Evolutionary conservation across 805 yeast genomes (phyloP).

Genomic region (Wickerhamiella bombiphila): DNA sequence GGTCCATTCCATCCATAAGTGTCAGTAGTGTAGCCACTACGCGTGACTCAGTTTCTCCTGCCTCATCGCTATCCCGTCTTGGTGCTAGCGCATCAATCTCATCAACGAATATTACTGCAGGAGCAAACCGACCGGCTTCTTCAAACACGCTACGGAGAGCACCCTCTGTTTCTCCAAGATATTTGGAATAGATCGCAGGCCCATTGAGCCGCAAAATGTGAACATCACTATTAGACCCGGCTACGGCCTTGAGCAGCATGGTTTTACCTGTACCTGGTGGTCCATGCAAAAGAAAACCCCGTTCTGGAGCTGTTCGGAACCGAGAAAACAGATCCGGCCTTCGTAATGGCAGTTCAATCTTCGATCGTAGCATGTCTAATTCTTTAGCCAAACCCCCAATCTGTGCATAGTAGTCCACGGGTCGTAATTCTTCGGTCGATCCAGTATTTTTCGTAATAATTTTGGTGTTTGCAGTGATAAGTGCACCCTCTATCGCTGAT

Average conservation of each 20-base stretch:
- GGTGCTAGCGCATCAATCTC: slow-evolving; percentile 92
- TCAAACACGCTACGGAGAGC: slow-evolving; percentile 66
- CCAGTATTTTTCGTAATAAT: slow-evolving; percentile 6
- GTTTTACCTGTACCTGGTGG: slow-evolving; percentile 98
- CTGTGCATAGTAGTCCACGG: slow-evolving; percentile 27
- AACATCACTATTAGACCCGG: slow-evolving; percentile 48
- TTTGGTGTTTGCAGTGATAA: slow-evolving; percentile 4
- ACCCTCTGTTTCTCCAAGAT: slow-evolving; percentile 86
- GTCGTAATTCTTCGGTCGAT: slow-evolving; percentile 1
- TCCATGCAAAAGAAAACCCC: slow-evolving; percentile 88
- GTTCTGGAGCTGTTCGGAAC: slow-evolving; percentile 83
- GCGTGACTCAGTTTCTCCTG: slow-evolving; percentile 80
- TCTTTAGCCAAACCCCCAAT: slow-evolving; percentile 72
- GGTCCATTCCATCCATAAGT: slow-evolving; percentile 98
- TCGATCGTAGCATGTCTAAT: slow-evolving; percentile 43
- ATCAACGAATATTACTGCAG: slow-evolving; percentile 77
- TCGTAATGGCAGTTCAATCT: slow-evolving; percentile 67
- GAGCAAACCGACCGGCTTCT: slow-evolving; percentile 78
- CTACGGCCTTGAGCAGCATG: slow-evolving; percentile 69
- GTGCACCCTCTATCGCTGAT: not conserved
- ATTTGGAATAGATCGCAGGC: slow-evolving; percentile 82
- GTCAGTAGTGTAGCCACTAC: slow-evolving; percentile 81
- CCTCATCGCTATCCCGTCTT: slow-evolving; percentile 63
- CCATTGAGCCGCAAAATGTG: slow-evolving; percentile 81
- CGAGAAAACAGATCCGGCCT: slow-evolving; percentile 62